Conservation (phyloP, 2,329 filamentous ascomycete genomes). For the Sporothrix variecibatus region DNA sequence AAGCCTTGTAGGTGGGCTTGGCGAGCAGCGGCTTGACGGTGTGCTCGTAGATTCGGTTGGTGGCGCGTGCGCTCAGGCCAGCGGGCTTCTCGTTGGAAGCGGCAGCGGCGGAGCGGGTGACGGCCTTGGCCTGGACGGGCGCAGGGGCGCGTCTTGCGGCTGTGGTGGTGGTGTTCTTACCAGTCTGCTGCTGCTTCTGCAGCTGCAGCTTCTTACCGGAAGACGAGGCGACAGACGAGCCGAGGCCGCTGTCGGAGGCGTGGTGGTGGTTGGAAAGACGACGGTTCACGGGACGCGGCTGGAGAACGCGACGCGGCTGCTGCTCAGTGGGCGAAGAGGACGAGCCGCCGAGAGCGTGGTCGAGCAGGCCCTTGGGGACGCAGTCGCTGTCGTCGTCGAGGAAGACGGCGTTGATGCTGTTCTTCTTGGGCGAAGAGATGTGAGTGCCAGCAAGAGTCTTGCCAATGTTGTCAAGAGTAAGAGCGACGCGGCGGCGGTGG, state of each 20-base stretch:
- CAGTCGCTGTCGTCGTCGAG: slow-evolving; percentile 60
- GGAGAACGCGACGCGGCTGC: slow-evolving; percentile 51
- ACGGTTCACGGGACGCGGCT: slow-evolving; percentile 50
- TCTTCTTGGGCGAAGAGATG: slow-evolving; percentile 42
- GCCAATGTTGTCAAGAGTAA: slow-evolving; percentile 65
- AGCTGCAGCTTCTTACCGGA: slow-evolving; percentile 50
- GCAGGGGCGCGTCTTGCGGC: slow-evolving; percentile 38
- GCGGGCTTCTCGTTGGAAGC: slow-evolving; percentile 53
- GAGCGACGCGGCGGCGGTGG: slow-evolving; percentile 66
- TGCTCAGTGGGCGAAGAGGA: slow-evolving; percentile 41
- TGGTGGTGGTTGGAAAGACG: slow-evolving; percentile 62
- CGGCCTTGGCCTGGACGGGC: slow-evolving; percentile 52
- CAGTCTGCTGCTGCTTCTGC: slow-evolving; percentile 2
- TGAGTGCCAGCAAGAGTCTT: slow-evolving; percentile 50
- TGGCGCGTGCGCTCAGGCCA: slow-evolving; percentile 68
- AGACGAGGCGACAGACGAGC: slow-evolving; percentile 74
- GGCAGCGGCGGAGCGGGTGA: slow-evolving; percentile 61
- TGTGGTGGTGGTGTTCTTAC: slow-evolving; percentile 6
- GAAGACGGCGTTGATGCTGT: slow-evolving; percentile 37
- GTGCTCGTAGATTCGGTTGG: slow-evolving; percentile 76
- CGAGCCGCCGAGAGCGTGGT: slow-evolving; percentile 53
- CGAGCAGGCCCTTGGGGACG: slow-evolving; percentile 61
- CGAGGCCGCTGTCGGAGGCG: slow-evolving; percentile 84
- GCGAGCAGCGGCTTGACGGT: slow-evolving; percentile 76
- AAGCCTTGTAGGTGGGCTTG: slow-evolving; percentile 73